Evolutionary conservation across 2,329 filamentous ascomycete species (phyloP).

Genomic region (Aspergillus persii): DNA sequence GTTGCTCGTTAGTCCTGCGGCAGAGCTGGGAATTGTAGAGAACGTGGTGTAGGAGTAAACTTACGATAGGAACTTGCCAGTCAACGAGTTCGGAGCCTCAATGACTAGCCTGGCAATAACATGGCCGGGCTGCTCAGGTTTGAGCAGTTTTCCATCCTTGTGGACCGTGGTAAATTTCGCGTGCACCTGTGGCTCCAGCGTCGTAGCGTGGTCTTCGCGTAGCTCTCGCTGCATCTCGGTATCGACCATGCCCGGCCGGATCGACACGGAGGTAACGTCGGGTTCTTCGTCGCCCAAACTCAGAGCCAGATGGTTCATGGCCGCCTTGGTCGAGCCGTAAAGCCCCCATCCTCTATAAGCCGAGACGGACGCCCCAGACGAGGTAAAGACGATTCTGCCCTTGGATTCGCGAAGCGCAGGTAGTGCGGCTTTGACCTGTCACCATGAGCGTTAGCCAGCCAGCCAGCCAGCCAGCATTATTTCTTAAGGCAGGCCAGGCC

Average conservation of each 20-base stretch:
- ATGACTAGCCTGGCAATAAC: conserved; percentile 80
- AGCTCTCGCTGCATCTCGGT: conserved; percentile 56
- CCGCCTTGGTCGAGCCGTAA: conserved; percentile 38
- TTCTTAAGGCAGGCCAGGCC: no score
- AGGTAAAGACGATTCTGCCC: conserved; percentile 37
- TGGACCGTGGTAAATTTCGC: conserved; percentile 68
- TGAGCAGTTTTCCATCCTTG: conserved; percentile 68
- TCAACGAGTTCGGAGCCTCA: conserved; percentile 63
- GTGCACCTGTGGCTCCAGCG: conserved; percentile 58
- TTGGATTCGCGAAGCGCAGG: conserved; percentile 33
- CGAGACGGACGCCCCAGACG: conserved; percentile 32
- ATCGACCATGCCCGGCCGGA: conserved; percentile 35
- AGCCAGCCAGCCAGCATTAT: neutral
- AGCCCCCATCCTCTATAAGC: conserved; percentile 37
- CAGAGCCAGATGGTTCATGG: conserved; percentile 33
- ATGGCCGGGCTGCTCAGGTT: conserved; percentile 78
- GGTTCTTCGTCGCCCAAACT: conserved; percentile 31
- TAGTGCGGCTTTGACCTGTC: conserved; percentile 30
- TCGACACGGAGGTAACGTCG: conserved; percentile 27
- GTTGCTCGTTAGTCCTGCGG: conserved; percentile 22
- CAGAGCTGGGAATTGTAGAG: conserved; percentile 1
- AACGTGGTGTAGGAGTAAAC: conserved; percentile 10
- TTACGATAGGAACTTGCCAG: conserved; percentile 66
- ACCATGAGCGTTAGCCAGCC: neutral
- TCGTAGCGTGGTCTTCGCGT: conserved; percentile 65